Base-by-base conservation (phyloP, 2,329 filamentous ascomycete genomes). In the Cordyceps fumosorosea region DNA sequence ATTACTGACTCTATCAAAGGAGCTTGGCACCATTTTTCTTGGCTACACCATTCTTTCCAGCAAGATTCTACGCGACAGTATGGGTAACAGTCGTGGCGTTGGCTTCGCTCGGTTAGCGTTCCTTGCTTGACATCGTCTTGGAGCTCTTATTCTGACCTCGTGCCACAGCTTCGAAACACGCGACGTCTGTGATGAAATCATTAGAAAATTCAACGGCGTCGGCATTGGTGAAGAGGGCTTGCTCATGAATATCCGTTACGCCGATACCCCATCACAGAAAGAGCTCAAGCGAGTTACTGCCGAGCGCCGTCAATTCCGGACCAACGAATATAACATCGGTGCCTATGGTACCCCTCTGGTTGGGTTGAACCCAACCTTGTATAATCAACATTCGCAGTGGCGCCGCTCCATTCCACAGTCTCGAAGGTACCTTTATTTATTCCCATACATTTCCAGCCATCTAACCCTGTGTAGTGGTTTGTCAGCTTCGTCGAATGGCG, bases 241-340 rank as follows among this genome's bases (percentile, higher is more conserved):
- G 66, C 87, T 93, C 66, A 85, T 95, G 77, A 93, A 97, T 77
- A 92, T 99, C 68, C 93, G 95, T 67, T 99, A 96, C 74, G 93
- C 96, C 65, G 95, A 99, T 72, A 99, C 95, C 44, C 91, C 95
- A 61, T 90, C 93, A 65, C 95, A 99, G 76, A 99, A 99, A 80
- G 87, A 95, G 72, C 83, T 99, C 68, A 99, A 99, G 83, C 89
- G 95, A 66, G 89, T 97, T 73, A 98, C 93, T 48, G 92, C 95
- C 37, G 92, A 96, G 73, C 91, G 93, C 63, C 92, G 95, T 64
- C 91, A 96, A 71, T 98, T 96, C 78, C 91, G 95, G 64, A 95
- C 93, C 63, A 95, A 95, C 63, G 95, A 98, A 79, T 98, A 98
- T 77, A 93, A 93, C 69, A 87, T 88, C 64, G 84, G 86, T 63